Evolutionary conservation across 1,139 yeast genomes (phyloP).

Genomic region (Yamadazyma sp.): DNA sequence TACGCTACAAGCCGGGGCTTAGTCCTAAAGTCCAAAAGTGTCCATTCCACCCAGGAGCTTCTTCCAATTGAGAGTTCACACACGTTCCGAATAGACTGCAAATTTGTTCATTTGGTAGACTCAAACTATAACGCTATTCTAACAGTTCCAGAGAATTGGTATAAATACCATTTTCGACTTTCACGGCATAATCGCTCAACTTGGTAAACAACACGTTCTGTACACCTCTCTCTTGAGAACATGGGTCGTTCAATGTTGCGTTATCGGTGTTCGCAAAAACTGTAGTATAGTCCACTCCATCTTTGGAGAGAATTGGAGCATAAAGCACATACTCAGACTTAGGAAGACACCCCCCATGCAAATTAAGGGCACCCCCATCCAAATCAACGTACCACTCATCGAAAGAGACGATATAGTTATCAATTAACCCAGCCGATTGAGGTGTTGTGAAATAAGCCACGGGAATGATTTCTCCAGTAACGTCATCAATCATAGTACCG

Average conservation of each 20-base stretch:
- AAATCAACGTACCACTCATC: conserved; percentile 10
- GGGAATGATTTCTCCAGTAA: conserved; percentile 7
- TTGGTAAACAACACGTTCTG: not conserved
- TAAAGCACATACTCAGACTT: not conserved
- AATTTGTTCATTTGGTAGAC: too few species aligned
- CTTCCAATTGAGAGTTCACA: too few species aligned
- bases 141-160: too few species aligned
- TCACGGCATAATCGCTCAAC: too few species aligned
- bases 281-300: not conserved
- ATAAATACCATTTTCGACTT: not conserved
- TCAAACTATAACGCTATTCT: too few species aligned
- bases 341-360: not conserved
- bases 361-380: too few species aligned
- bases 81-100: too few species aligned
- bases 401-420: conserved; percentile 1
- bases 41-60: too few species aligned
- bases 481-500: conserved; percentile 12
- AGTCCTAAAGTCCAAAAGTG: too few species aligned
- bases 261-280: not conserved
- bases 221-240: not conserved
- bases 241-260: not conserved
- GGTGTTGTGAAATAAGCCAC: conserved; percentile 14
- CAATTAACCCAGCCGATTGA: conserved; percentile 8
- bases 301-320: not conserved
- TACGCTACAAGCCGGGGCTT: too few species aligned